Conservation (phyloP, 2,329 filamentous ascomycete species). For the Fonsecaea monophora region DNA sequence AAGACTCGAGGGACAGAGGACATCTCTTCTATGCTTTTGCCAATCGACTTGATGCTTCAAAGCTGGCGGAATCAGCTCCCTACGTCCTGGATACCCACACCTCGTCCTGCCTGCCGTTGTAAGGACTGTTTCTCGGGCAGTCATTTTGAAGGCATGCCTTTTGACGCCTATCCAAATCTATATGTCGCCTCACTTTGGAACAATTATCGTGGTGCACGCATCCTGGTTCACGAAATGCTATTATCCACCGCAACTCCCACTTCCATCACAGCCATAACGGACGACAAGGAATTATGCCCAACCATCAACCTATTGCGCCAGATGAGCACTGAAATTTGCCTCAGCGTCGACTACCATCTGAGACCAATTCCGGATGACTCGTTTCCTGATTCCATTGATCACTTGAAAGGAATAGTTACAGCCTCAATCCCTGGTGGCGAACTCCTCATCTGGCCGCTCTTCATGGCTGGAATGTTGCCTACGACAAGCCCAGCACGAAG, state of each 20-base stretch:
- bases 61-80: not conserved
- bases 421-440: not conserved
- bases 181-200: not conserved
- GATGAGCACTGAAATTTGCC: not conserved
- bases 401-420: not conserved
- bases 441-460: not conserved
- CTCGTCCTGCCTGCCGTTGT: not conserved
- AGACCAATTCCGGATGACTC: not conserved
- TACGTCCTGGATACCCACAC: not conserved
- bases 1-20: not conserved
- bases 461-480: conserved; percentile 1
- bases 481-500: not conserved
- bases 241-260: not conserved
- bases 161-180: not conserved
- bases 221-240: not conserved
- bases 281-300: not conserved
- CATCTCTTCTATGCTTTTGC: not conserved
- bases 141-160: not conserved
- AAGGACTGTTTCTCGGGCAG: not conserved
- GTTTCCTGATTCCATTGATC: not conserved
- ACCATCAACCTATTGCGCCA: not conserved
- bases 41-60: not conserved
- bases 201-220: not conserved
- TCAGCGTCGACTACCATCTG: not conserved
- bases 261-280: not conserved